Base-by-base conservation (phyloP, 106 monocot species). In the Hemerocallis citrina region DNA sequence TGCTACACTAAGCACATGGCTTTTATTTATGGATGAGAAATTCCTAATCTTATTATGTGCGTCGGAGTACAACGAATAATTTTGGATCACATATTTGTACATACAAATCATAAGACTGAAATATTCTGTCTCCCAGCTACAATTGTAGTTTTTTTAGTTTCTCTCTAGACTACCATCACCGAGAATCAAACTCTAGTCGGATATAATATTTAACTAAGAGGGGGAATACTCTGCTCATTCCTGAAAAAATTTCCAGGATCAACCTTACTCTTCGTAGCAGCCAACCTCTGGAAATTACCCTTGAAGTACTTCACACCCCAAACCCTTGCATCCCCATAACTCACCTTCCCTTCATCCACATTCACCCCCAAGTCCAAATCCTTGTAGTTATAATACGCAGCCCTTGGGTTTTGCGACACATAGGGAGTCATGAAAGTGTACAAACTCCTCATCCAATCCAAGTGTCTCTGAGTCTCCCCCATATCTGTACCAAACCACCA, bases 281-380 rank as follows among this genome's bases (percentile, higher is more conserved):
- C 61, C 52, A 81, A 52, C 24, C 72, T 75, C 64, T 39, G 39
- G 31, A 76, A 76, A 57, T 81, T 76, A 14, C 24, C 45, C 62
- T 68, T 60, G 49, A 74, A 82, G 30, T 83, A 83, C 50, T 51
- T 74, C 20, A 17, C 51, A 1, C 82, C 82, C 82, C 82, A 82
- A 49, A 46, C 70, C 34, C 34, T 45, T 4, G 66, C 77, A 0
- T 20, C n/a, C 43, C 5, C 20, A 31, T 62, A 82, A 31, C 41
- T 62, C 4, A 35, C 55, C 37, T 6, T 14, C 16, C 58, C 44
- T 28, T 22, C 63, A 6, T 54, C 60, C n/a, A 0, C 19, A 9
- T 68, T 72, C 24, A 46, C 65, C 16, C 77, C 82, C 48, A 82
- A 34, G 39, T 77, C 77, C 4, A 77, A 34, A 35, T 82, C 82